Evolutionary conservation across 202 grass and related monocot species (phyloP), one percentile per base, ranked within the genome.

Genomic region (Schoenoplectus triqueter): DNA sequence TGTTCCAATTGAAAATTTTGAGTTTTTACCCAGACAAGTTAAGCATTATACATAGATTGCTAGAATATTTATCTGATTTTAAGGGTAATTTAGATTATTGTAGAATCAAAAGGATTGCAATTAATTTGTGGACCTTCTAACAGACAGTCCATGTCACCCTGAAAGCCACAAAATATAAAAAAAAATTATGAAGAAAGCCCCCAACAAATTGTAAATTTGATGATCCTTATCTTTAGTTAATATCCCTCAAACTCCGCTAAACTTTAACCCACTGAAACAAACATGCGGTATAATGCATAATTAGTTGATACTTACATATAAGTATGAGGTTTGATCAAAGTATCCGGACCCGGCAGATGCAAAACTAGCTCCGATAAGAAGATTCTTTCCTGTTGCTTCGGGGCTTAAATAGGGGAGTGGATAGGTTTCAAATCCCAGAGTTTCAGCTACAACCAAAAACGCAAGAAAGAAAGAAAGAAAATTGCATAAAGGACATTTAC

Each of bases 311-410:
- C 94, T 91, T 73, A 97, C 95, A 83, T 88, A 92, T 86, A 91
- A 68, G 49, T 86, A 69, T 22, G 95, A 78, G 65, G 95, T 97
- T 54, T 90, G 86, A 85, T 97, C 95, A 44, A 31, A 40, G 85
- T 89, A 93, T 5, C 92, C 92, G 60, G 95, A 97, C 59, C 86
- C 95, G 2, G 92, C 95, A 2, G 95, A 97, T n/a, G 88, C 95
- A 67, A 97, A 97, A 78, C 94, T 93, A 64, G 88, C 88, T 49
- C 95, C 95, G 13, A 80, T 66, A 41, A 97, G 92, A 10, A 97
- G 90, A 84, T 88, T 97, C 70, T 90, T 84, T 73, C 94, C 92
- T 1, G 86, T 82, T 82, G 89, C 80, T 46, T 86, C 10, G 48
- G 89, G 95, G 80, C 92, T 93, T 0, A 97, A 90, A 90, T 97